phyloP scores from a whole-genome alignment of 306 rosid genomes.

The Fragaria iinumae region DNA sequence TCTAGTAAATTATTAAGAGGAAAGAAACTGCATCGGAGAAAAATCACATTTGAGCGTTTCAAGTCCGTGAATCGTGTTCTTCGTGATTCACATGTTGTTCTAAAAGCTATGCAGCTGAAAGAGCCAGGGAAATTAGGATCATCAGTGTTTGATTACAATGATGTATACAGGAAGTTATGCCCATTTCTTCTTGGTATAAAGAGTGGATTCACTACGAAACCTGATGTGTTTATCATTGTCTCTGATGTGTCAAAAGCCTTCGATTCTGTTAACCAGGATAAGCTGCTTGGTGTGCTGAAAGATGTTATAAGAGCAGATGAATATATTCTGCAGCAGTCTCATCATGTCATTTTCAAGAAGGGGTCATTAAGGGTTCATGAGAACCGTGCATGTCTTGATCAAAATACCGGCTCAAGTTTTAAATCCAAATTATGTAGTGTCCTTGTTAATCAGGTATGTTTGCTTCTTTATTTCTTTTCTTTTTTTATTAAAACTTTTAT shows the following conservation, averaged over 20 bases:
- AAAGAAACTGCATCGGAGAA: slow-evolving; percentile 5
- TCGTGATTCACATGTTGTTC: slow-evolving; percentile 59
- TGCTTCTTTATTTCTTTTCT: not conserved
- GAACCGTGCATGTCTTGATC: slow-evolving; percentile 37
- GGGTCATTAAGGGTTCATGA: slow-evolving; percentile 64
- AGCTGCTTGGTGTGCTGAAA: slow-evolving; percentile 62
- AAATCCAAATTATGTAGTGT: slow-evolving; percentile 41
- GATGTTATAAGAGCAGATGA: slow-evolving; percentile 43
- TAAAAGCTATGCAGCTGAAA: slow-evolving; percentile 56
- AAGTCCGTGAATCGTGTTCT: slow-evolving; percentile 69
- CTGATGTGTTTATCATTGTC: slow-evolving; percentile 54
- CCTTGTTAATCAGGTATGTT: slow-evolving; percentile 59
- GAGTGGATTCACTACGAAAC: slow-evolving; percentile 35
- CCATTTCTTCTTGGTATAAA: slow-evolving; percentile 52
- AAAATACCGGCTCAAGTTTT: slow-evolving; percentile 30
- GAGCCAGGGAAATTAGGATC: slow-evolving; percentile 77
- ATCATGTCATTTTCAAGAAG: slow-evolving; percentile 56
- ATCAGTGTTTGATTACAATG: slow-evolving; percentile 90
- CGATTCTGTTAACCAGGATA: slow-evolving; percentile 76
- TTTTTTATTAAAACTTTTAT: not conserved
- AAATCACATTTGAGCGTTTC: slow-evolving; percentile 35
- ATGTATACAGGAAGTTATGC: slow-evolving; percentile 61
- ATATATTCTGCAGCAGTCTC: slow-evolving; percentile 50
- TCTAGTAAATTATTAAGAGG: slow-evolving; percentile 26
- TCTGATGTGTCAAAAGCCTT: slow-evolving; percentile 87